These are phyloP conservation scores for Aschersonia sp. DNA, from an alignment of 2,329 filamentous ascomycete genomes.

Conservation along the genomic window DNA sequence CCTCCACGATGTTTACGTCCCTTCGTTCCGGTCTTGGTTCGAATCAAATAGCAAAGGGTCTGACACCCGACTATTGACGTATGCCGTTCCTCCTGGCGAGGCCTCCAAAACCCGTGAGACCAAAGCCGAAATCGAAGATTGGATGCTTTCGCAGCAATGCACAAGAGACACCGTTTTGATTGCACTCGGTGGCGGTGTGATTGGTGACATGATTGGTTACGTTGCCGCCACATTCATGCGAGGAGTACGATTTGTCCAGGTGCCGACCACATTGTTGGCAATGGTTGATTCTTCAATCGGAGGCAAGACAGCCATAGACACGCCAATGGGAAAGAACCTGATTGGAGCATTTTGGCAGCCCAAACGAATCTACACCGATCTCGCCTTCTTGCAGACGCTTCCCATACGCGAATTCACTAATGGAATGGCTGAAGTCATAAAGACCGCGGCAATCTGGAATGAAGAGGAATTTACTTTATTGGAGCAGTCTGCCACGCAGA, in stretches of 20 bases:
- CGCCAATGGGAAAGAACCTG: slow-evolving; percentile 87
- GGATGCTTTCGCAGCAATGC: slow-evolving; percentile 86
- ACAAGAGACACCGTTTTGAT: slow-evolving; percentile 91
- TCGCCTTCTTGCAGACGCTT: slow-evolving; percentile 80
- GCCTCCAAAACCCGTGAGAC: slow-evolving; percentile 86
- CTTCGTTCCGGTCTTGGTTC: slow-evolving; percentile 46
- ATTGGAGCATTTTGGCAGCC: slow-evolving; percentile 97
- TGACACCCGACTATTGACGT: slow-evolving; percentile 59
- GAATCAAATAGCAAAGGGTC: slow-evolving; percentile 12
- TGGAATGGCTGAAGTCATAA: slow-evolving; percentile 96
- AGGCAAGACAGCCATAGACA: slow-evolving; percentile 96
- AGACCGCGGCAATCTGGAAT: slow-evolving; percentile 94
- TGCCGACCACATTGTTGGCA: slow-evolving; percentile 82
- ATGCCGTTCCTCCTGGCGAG: slow-evolving; percentile 81
- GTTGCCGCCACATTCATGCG: slow-evolving; percentile 98
- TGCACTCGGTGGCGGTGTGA: slow-evolving; percentile 87
- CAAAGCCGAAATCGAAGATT: slow-evolving; percentile 93
- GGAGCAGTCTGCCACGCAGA: slow-evolving; percentile 64
- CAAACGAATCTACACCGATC: slow-evolving; percentile 82
- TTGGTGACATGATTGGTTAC: slow-evolving; percentile 96
- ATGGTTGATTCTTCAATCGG: slow-evolving; percentile 99
- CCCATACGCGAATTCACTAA: slow-evolving; percentile 91
- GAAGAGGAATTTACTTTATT: slow-evolving; percentile 73
- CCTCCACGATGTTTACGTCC: slow-evolving; percentile 64
- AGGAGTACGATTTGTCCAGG: slow-evolving; percentile 88